Evolutionary conservation across 352 stramenopile species (phyloP), one percentile per base, ranked within the genome.

Genomic region (Pythium pyrilobum): DNA sequence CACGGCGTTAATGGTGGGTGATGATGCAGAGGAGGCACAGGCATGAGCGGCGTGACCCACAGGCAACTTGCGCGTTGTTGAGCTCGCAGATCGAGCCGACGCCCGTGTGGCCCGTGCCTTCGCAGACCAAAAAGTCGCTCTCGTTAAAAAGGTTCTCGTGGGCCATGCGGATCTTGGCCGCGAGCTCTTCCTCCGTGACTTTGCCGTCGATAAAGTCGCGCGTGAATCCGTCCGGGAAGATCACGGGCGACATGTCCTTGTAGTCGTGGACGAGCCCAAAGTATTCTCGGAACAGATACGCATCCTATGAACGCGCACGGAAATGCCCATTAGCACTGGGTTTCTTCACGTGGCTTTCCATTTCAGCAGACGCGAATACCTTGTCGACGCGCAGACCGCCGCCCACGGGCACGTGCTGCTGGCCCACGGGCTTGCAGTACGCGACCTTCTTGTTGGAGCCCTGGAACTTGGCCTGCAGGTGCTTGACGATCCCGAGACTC

Each of bases 191-290:
- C 23, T 86, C 75, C n/a, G 81, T 96, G 20, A 96, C 84, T 63
- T 98, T 93, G 15, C 95, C 95, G 67, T 99, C 95, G 50, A 99
- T 95, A 60, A 96, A 99, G 49, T 98, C 80, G 62, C 94, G 91
- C 36, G 96, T 99, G 69, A 98, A 99, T 21, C 95, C 95, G 31
- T 87, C 65, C 1, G 95, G 96, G 65, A 99, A 98, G 68, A 99
- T 93, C 24, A 99, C 96, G 27, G 96, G 96, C 52, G 86, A 98
- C 96, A 99, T 99, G 66, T 98, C 74, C 63, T 86, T 73, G 80
- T 98, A 99, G 59, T 97, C 73, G 61, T 98, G 93, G 64, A 97
- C 79, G 29, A 99, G 75, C 21, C 87, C 76, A 58, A 99, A 99
- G 68, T 98, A 89, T 61, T 99, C 93, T 53, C 96, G 96, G 54